A percentile compares a stretch with the other conserved stretches of the same genome.
phyloP scores from a whole-genome alignment of 257 asterid genomes.

The Paraleonurus japonicus region DNA sequence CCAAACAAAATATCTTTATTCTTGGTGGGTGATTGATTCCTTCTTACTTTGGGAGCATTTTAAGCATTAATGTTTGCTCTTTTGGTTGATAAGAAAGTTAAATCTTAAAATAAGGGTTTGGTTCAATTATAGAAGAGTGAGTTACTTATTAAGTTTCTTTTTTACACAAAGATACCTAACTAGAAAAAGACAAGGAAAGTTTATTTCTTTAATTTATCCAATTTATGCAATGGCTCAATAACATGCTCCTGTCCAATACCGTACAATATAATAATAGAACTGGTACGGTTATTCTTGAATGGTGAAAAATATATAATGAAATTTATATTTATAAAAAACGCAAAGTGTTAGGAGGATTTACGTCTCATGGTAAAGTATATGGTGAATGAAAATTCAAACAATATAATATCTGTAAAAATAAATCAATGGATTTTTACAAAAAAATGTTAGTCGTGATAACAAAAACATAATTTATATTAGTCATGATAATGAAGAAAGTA shows the following conservation, averaged over 20 bases:
- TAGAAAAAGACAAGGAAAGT: not conserved
- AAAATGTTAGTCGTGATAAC: no score
- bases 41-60: not conserved
- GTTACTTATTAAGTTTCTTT: slow-evolving; percentile 11
- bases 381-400: no score
- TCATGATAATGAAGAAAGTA: no score
- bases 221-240: not conserved
- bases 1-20: slow-evolving; percentile 4
- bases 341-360: no score
- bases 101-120: slow-evolving; percentile 22
- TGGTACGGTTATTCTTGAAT: not conserved
- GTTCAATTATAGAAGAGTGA: slow-evolving; percentile 40
- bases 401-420: no score
- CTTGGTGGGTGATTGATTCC: slow-evolving; percentile 24
- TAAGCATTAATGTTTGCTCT: not conserved
- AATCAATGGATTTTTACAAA: no score
- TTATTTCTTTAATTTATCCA: not conserved
- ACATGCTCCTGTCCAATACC: not conserved
- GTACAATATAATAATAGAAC: not conserved
- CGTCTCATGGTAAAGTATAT: no score
- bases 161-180: slow-evolving; percentile 3
- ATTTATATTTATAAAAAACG: no score
- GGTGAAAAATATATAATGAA: not conserved
- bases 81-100: not conserved
- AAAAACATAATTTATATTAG: no score